Base-by-base conservation (phyloP, 2,329 filamentous ascomycete species). In the Chaetomium globosum region DNA sequence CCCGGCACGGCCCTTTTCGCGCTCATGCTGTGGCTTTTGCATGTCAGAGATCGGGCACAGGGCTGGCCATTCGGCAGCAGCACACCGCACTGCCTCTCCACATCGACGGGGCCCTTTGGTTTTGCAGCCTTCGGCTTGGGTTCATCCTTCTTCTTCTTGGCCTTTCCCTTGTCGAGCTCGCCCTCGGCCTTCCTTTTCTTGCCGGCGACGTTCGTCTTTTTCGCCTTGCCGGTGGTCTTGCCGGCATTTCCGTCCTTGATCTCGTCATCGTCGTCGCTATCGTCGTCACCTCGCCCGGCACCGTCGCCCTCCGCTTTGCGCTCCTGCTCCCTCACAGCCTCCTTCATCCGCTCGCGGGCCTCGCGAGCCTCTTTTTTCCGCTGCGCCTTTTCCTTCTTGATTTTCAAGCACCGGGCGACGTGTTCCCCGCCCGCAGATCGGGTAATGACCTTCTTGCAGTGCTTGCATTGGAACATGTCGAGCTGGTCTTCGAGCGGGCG, bases 81-180 rank as follows among this genome's bases (percentile, higher is more conserved):
- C 46, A 97, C 93, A 82, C 93, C 93, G 73, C 93, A 97, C 79
- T 97, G 93, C 72, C 90, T 87, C 80, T 97, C 93, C 23, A 97
- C 93, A 77, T 97, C 93, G 49, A 97, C 93, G 2, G 93, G 93
- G 0, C 92, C 92, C 81, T 96, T 96, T 0, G 91, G 89, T 73
- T 97, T 97, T 0, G 91, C 85, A 0, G 85, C 83, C 78, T 96
- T 96, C 23, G 88, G 83, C 75, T 96, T 96, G 0, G 89, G 89
- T 74, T 96, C 92, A 68, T 97, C 92, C 80, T 96, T 96, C 82
- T 96, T 96, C 82, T 96, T 97, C 82, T 96, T 96, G 70, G 88
- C 86, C 77, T 94, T 95, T 0, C 90, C 90, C 79, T 95, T 95
- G 61, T 92, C 90, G n/a, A 86, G 84, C 71, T 93, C 89, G 8